phyloP scores from a whole-genome alignment of 306 rosid genomes.

The Castanea sativa region DNA sequence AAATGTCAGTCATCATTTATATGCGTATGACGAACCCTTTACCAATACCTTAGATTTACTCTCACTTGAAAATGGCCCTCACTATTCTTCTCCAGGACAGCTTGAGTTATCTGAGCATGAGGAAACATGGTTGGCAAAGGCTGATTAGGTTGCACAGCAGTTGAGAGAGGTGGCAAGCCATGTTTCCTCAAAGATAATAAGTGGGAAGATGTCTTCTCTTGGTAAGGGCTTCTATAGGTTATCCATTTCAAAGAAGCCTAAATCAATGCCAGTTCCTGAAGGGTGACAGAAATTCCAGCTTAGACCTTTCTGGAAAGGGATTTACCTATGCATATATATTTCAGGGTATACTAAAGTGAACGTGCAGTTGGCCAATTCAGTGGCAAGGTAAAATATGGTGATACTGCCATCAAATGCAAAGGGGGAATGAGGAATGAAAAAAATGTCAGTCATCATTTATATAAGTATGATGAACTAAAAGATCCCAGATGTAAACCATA shows the following conservation, averaged over 20 bases:
- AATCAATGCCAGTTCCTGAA: constrained; percentile 9
- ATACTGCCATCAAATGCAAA: neutral
- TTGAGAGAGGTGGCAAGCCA: neutral
- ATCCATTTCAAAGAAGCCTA: neutral
- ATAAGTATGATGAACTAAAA: no score
- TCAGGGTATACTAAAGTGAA: neutral
- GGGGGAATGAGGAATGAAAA: neutral
- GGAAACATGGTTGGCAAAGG: neutral
- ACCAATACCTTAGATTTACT: neutral
- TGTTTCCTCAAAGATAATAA: constrained; percentile 4
- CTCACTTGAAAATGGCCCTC: neutral
- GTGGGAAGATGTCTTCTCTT: neutral
- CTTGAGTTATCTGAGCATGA: neutral
- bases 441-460: no score
- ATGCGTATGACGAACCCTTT: no score
- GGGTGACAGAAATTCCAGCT: constrained; percentile 9
- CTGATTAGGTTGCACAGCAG: neutral
- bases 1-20: no score
- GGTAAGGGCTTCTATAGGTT: neutral
- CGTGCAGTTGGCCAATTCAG: neutral
- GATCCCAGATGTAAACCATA: no score
- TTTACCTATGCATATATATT: neutral
- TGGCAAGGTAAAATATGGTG: constrained; percentile 17
- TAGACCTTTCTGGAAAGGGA: constrained; percentile 14
- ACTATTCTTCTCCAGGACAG: neutral